phyloP scores from a whole-genome alignment of 78 protist species.

The Neovahlkampfia damariscottae region DNA sequence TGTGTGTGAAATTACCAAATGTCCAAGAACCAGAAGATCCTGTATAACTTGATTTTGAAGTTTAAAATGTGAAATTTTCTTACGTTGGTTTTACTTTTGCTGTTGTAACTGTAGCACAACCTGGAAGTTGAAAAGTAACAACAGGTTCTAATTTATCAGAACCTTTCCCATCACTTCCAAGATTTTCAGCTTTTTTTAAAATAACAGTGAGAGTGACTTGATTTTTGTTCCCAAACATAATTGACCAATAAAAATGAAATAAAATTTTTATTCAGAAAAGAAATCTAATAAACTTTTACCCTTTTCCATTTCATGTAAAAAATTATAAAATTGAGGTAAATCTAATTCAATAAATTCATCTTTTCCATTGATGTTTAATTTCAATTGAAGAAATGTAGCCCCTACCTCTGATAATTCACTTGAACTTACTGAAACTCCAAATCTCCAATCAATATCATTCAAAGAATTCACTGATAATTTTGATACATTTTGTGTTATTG shows the following conservation, averaged over 20 bases:
- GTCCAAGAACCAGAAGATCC: too few relatives aligned
- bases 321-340: neutral
- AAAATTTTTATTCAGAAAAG: neutral
- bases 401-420: neutral
- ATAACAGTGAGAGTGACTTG: too few relatives aligned
- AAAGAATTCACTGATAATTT: neutral
- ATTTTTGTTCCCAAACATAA: too few relatives aligned
- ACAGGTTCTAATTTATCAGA: too few relatives aligned
- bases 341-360: neutral
- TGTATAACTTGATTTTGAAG: too few relatives aligned
- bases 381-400: neutral
- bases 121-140: too few relatives aligned
- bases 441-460: slow-evolving; percentile 1
- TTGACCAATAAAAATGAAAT: neutral
- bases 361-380: neutral
- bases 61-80: too few relatives aligned
- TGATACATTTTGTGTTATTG: neutral
- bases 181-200: too few relatives aligned
- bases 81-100: too few relatives aligned
- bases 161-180: too few relatives aligned
- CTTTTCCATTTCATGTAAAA: neutral
- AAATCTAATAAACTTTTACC: neutral
- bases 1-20: too few relatives aligned
- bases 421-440: neutral
- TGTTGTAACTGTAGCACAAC: too few relatives aligned